Evolutionary conservation across 257 asterid species (phyloP).

Genomic region (Capsicum rhomboideum): DNA sequence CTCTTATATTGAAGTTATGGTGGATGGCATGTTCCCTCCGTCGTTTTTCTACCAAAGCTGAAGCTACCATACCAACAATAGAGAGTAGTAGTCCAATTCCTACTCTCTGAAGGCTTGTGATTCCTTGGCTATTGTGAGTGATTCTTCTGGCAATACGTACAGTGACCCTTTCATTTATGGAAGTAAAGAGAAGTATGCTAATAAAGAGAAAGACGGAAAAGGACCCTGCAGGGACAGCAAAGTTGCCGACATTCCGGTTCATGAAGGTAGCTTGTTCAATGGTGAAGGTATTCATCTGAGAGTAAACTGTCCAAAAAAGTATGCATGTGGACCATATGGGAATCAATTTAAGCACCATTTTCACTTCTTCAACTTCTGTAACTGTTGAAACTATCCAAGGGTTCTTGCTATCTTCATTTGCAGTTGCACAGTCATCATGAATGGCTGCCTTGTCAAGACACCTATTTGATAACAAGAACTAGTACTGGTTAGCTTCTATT

Average conservation of each 20-base stretch:
- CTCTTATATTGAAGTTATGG: constrained; percentile 21
- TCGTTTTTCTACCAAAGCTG: constrained; percentile 50
- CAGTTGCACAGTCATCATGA: constrained; percentile 16
- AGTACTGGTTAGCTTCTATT: neutral
- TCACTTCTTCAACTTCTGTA: constrained; percentile 75
- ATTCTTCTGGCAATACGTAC: constrained; percentile 51
- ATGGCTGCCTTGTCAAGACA: constrained; percentile 80
- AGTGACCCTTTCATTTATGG: constrained; percentile 53
- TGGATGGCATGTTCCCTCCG: constrained; percentile 18
- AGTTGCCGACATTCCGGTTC: constrained; percentile 47
- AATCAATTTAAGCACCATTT: constrained; percentile 64
- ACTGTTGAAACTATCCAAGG: constrained; percentile 38
- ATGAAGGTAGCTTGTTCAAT: constrained; percentile 86
- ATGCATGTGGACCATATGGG: constrained; percentile 91
- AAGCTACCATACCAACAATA: constrained; percentile 54
- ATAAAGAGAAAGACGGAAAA: constrained; percentile 72
- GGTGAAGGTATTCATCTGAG: constrained; percentile 84
- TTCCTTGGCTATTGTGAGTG: constrained; percentile 50
- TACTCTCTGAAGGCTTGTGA: constrained; percentile 61
- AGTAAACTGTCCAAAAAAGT: constrained; percentile 83
- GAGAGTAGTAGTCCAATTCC: constrained; percentile 70
- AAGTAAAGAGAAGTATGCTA: constrained; percentile 64
- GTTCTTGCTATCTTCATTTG: neutral
- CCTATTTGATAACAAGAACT: constrained; percentile 21
- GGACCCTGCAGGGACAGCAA: constrained; percentile 60